Percentiles rank a stretch among this genome's conserved stretches.
Evolutionary conservation across 2,329 filamentous ascomycete species (phyloP).

Genomic region (Penicillium sp.): DNA sequence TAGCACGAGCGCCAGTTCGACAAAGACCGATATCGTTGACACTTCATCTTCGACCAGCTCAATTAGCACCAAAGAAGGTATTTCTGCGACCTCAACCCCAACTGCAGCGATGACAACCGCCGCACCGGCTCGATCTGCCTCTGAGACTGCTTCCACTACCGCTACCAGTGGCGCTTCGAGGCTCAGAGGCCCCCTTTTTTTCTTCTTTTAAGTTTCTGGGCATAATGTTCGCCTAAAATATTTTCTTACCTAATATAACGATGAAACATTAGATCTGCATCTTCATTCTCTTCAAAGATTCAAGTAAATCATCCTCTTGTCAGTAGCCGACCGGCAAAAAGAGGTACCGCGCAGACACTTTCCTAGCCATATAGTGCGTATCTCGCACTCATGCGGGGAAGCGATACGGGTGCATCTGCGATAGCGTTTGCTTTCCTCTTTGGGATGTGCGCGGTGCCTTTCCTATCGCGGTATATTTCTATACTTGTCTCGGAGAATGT

Average conservation of each 20-base stretch:
- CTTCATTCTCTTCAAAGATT: neutral
- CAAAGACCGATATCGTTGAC: slow-evolving; percentile 7
- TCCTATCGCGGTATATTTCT: too few relatives aligned
- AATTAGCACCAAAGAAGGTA: slow-evolving; percentile 2
- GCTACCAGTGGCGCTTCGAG: slow-evolving; percentile 20
- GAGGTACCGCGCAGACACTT: too few relatives aligned
- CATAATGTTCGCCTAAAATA: neutral
- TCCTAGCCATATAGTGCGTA: too few relatives aligned
- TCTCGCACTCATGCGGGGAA: too few relatives aligned
- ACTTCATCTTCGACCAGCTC: slow-evolving; percentile 3
- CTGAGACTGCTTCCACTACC: slow-evolving; percentile 10
- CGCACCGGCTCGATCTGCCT: slow-evolving; percentile 1
- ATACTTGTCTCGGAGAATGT: too few relatives aligned
- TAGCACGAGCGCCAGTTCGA: slow-evolving; percentile 10
- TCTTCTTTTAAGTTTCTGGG: neutral
- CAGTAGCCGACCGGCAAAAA: neutral
- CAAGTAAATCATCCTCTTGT: neutral
- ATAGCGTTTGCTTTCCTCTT: too few relatives aligned
- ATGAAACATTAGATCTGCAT: neutral
- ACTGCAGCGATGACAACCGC: slow-evolving; percentile 1
- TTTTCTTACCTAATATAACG: neutral
- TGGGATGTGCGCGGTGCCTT: too few relatives aligned
- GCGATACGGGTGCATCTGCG: too few relatives aligned
- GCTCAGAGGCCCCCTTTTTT: slow-evolving; percentile 10
- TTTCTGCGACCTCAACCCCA: slow-evolving; percentile 4